These are phyloP conservation scores for Gastrodia elata DNA, from an alignment of 106 monocot species.

Conservation along the genomic window DNA sequence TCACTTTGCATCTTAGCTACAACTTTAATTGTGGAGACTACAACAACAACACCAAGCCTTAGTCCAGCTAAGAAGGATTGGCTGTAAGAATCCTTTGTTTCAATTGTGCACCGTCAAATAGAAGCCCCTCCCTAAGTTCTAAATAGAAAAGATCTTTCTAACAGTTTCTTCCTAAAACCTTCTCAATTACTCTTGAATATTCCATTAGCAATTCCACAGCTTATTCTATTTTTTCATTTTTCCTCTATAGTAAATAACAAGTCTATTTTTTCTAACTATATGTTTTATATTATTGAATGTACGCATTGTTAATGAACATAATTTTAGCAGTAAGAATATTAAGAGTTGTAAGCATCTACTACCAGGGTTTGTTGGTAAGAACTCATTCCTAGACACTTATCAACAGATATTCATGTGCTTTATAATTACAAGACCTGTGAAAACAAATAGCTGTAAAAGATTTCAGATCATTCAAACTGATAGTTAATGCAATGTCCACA, in stretches of 20 bases:
- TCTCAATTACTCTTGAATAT: neutral
- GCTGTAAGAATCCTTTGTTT: no score
- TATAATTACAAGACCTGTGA: neutral
- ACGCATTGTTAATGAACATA: neutral
- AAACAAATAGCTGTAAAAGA: neutral
- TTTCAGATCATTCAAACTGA: neutral
- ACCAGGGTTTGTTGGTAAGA: neutral
- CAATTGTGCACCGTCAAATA: no score
- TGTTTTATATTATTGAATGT: neutral
- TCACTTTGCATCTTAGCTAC: neutral
- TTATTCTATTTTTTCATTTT: neutral
- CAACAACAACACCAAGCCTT: no score
- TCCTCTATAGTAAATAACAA: neutral
- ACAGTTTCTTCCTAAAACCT: no score
- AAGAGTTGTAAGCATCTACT: neutral
- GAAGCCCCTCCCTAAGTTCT: no score
- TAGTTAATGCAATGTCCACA: neutral
- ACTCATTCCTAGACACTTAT: neutral
- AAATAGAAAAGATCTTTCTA: no score
- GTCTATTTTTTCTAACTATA: neutral
- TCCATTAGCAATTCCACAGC: neutral
- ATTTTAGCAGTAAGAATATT: neutral
- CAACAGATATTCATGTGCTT: neutral
- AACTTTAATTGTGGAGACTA: neutral
- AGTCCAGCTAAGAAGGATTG: no score